Evolutionary conservation across 768 basidiomycete genomes (phyloP), one percentile per base, ranked within the genome.

Genomic region (Tephrocybe sp.): DNA sequence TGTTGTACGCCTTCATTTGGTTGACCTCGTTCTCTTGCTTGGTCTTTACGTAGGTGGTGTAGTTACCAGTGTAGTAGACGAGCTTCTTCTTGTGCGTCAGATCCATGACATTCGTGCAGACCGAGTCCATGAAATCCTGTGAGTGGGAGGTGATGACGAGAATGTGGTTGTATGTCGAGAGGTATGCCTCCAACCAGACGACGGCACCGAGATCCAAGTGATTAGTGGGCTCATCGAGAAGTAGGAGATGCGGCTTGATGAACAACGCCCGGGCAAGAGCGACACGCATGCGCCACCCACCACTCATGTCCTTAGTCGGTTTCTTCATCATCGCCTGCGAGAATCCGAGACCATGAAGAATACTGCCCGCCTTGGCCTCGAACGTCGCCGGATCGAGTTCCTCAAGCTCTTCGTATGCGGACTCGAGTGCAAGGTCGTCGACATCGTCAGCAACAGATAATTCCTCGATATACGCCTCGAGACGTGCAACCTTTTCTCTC

Each of bases 201-300:
- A 98, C 96, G 38, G 96, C 96, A 52, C 94, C 96, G 51, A 98
- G 77, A 77, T 98, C 96, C 68, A 97, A 77, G 68, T 96, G 94
- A 66, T 92, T 92, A 30, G 91, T 91, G 17, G 87, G 87, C 71
- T 96, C 92, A 66, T 98, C 97, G 58, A 99, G 84, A 31, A 99
- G 75, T 31, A 98, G 78, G 20, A 99, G 71, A 74, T 99, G 97
- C 5, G 96, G 96, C 70, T 95, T 98, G 69, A 99, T 73, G 70
- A 98, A 98, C 35, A 99, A 79, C 1, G 96, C 96, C 42, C 96
- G 81, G 31, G 96, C 96, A 34, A 99, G 87, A 12, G 96, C 89
- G 48, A 99, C 96, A 67, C 96, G 85, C 96, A 99, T 99, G 45
- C 96, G 82, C 96, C 96, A 99, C 61, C 96, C 96, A 80, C 96